phyloP scores from a whole-genome alignment of 176 grass and related monocot species.

The Pharus latifolius region DNA sequence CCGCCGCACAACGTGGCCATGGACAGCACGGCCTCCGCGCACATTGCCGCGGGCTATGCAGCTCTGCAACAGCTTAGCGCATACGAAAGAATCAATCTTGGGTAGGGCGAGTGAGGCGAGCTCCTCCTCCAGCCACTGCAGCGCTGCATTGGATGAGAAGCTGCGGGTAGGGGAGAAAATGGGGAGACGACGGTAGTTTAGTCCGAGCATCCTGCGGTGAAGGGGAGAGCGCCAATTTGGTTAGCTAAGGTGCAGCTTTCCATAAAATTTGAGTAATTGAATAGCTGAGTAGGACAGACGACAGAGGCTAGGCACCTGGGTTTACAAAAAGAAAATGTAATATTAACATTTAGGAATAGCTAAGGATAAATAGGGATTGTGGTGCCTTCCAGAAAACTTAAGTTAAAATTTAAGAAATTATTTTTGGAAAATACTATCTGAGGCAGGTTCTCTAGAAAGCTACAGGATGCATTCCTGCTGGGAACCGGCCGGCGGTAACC shows the following conservation, averaged over 20 bases:
- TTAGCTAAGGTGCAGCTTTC: neutral
- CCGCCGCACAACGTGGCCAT: conserved; percentile 7
- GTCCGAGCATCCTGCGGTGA: neutral
- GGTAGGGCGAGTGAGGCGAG: conserved; percentile 27
- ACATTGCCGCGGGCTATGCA: conserved; percentile 11
- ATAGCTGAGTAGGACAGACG: no score
- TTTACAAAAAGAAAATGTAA: no score
- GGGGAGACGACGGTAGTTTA: neutral
- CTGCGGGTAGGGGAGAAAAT: neutral
- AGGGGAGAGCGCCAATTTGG: neutral
- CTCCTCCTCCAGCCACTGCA: conserved; percentile 37
- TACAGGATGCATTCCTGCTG: no score
- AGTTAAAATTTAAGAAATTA: no score
- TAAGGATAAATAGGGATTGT: no score
- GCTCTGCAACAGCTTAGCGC: conserved; percentile 27
- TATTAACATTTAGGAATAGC: no score
- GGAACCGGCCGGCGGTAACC: no score
- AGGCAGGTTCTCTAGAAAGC: no score
- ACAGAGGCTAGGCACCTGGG: no score
- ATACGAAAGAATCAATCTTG: conserved; percentile 11
- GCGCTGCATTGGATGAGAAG: neutral
- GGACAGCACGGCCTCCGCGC: conserved; percentile 16
- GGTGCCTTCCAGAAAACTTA: no score
- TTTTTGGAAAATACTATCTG: no score
- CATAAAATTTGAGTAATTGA: no score